These are phyloP conservation scores for Crepidotus sp. DNA, from an alignment of 1,284 basidiomycete genomes.

Conservation along the genomic window DNA sequence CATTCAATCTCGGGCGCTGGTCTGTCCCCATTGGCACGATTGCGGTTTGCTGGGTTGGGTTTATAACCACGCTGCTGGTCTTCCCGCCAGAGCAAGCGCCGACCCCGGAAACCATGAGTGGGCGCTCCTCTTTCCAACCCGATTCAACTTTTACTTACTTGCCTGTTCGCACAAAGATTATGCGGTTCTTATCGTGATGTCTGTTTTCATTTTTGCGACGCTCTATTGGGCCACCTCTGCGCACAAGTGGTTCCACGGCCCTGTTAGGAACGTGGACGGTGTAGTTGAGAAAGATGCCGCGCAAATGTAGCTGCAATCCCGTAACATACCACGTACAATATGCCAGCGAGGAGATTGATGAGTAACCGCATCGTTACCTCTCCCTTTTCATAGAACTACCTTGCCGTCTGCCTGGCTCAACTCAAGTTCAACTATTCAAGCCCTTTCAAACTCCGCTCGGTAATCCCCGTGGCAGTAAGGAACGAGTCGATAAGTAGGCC, in stretches of 20 bases:
- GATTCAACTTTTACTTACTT: not conserved
- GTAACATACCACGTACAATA: too few relatives aligned
- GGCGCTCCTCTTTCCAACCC: slow-evolving; percentile 8
- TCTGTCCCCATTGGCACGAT: slow-evolving; percentile 48
- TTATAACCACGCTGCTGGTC: slow-evolving; percentile 51
- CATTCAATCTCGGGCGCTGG: slow-evolving; percentile 55
- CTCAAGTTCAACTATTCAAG: too few relatives aligned
- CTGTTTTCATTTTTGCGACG: slow-evolving; percentile 55
- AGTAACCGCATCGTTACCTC: too few relatives aligned
- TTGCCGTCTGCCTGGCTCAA: too few relatives aligned
- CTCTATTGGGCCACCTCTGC: slow-evolving; percentile 60
- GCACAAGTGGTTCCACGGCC: slow-evolving; percentile 62
- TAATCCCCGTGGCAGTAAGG: too few relatives aligned
- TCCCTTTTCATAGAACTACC: too few relatives aligned
- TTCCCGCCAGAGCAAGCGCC: slow-evolving; percentile 45
- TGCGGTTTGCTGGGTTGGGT: slow-evolving; percentile 57
- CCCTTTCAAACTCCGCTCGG: too few relatives aligned
- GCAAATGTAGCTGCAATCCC: too few relatives aligned
- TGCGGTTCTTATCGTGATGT: slow-evolving; percentile 55
- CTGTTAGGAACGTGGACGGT: slow-evolving; percentile 44
- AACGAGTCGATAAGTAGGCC: too few relatives aligned
- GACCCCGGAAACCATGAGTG: slow-evolving; percentile 44
- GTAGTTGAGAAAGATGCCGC: slow-evolving; percentile 7
- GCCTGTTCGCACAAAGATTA: slow-evolving; percentile 4
- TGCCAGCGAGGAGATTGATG: too few relatives aligned